Conservation (phyloP, 306 rosid species). For the Vigna trinervia region DNA sequence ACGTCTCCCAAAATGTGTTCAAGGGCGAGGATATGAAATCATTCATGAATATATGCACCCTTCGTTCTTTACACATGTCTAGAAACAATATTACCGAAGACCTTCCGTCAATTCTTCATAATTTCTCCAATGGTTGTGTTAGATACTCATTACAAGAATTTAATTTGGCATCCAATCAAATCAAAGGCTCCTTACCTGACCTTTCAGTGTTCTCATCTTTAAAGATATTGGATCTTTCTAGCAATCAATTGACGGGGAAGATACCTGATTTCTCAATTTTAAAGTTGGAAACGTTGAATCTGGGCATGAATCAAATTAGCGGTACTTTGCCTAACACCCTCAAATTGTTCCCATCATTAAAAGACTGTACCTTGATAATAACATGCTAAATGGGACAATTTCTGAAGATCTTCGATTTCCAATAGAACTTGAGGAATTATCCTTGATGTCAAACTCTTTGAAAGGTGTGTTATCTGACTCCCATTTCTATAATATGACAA, state of each 20-base stretch:
- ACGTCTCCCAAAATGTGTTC: too few relatives aligned
- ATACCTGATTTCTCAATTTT: neutral
- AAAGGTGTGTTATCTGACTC: constrained; percentile 27
- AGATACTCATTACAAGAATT: constrained; percentile 37
- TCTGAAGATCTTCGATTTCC: neutral
- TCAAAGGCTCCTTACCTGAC: constrained; percentile 22
- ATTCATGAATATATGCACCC: too few relatives aligned
- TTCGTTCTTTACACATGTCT: too few relatives aligned
- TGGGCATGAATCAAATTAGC: neutral
- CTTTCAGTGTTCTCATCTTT: constrained; percentile 14
- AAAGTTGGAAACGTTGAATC: neutral
- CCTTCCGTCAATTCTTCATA: too few relatives aligned
- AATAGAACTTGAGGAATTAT: neutral
- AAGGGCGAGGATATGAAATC: too few relatives aligned
- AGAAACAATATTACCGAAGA: too few relatives aligned
- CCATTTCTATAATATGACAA: neutral
- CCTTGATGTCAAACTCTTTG: neutral
- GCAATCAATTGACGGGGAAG: constrained; percentile 8
- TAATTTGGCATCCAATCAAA: neutral
- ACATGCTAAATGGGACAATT: neutral
- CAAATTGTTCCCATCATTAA: neutral
- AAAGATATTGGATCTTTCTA: neutral
- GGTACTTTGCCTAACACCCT: constrained; percentile 5
- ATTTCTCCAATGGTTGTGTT: constrained; percentile 10
- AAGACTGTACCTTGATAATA: neutral